A percentile compares a stretch with the other conserved stretches of the same genome.
Conservation (phyloP, 495 filamentous ascomycete species). For the Durotheca rogersii region DNA sequence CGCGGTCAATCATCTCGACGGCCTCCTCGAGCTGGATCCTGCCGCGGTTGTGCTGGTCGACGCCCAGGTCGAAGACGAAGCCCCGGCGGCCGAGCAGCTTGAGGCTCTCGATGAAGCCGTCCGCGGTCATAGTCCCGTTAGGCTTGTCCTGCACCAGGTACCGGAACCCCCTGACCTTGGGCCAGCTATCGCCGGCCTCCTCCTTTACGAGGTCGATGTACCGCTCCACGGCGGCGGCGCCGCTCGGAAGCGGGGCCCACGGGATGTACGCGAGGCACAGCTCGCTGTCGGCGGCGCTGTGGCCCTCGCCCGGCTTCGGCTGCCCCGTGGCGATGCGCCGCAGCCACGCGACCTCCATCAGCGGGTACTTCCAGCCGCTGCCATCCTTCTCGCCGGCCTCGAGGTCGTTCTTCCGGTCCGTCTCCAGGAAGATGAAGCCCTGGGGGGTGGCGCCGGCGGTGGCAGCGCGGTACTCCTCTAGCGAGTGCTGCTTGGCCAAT, state of each 20-base stretch:
- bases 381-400: conserved; percentile 45
- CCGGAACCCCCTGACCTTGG: conserved; percentile 64
- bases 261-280: conserved; percentile 69
- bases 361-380: conserved; percentile 53
- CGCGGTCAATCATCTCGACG: conserved; percentile 67
- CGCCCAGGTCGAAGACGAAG: conserved; percentile 75
- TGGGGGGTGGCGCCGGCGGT: conserved; percentile 37
- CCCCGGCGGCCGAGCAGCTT: conserved; percentile 62
- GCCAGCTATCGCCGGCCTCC: conserved; percentile 49
- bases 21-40: conserved; percentile 69
- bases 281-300: conserved; percentile 47
- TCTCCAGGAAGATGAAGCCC: conserved; percentile 80
- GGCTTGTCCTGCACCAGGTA: conserved; percentile 80
- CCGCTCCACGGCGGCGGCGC: conserved; percentile 48
- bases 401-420: conserved; percentile 67
- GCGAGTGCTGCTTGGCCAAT: conserved; percentile 61
- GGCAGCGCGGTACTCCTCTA: conserved; percentile 56
- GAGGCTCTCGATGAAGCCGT: conserved; percentile 67
- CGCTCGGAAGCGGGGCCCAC: conserved; percentile 75
- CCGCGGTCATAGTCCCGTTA: conserved; percentile 58
- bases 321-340: conserved; percentile 61
- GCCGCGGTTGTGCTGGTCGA: conserved; percentile 71
- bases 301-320: conserved; percentile 61
- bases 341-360: conserved; percentile 71
- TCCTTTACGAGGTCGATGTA: conserved; percentile 56